Base-by-base conservation (phyloP, 257 asterid genomes). In the Linderniella brevidens region DNA sequence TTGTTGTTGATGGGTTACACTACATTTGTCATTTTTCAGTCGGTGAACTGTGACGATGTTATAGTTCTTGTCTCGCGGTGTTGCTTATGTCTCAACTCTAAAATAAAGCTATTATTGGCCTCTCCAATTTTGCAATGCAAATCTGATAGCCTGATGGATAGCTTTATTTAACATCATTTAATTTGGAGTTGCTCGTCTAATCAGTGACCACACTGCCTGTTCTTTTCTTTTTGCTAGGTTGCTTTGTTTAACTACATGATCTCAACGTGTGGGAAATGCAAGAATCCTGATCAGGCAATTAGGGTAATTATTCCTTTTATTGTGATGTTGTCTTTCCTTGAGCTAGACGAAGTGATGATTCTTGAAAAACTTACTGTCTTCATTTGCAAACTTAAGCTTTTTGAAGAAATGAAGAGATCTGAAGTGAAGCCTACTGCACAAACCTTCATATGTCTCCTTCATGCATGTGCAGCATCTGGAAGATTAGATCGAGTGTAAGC, bases 371-470 rank as follows among this genome's bases (percentile, higher is more conserved):
- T 19, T 17, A 48, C 3, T 25, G 32, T 25, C 32, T 25, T 25
- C 32, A 25, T 25, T 25, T 25, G 32, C 32, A 45, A 25, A 40
- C 48, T 67, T 67, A 62, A 88, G 98, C 75, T 90, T 68, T 71
- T 85, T 35, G 94, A 90, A 50, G 95, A 90, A 67, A 81, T 90
- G 98, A 90, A 79, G 80, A 71, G 67, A 61, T 70, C 35, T 54
- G 92, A 77, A 62, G 93, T 90, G 71, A 85, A 81, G 63, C 96
- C 92, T 61, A 84, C 86, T 7, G 93, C 80, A 37, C 96, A 90
- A 60, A 84, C 98, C 52, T 90, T 46, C 62, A 68, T 90, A 32
- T 84, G 96, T 66, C 79, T 90, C 49, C 93, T 90, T 59, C 86
- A 84, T 71, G 94, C 98, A 48, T 85, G 82, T 58, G 98, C 96